phyloP scores from a whole-genome alignment of 495 filamentous ascomycete species.

The Aspergillus mulundensis region DNA sequence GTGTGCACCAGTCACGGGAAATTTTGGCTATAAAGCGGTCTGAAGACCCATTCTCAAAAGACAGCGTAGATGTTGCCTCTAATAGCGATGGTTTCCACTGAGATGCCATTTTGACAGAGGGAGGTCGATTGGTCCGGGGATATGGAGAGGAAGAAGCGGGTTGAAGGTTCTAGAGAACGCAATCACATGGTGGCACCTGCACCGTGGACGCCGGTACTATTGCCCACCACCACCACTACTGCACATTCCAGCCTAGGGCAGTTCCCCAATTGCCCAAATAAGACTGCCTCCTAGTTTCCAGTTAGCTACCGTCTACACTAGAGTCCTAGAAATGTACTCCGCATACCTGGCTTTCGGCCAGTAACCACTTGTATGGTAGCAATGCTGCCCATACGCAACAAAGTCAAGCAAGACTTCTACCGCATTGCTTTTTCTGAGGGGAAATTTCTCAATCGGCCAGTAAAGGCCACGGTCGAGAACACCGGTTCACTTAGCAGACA shows the following conservation, averaged over 20 bases:
- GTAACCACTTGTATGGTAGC: no score
- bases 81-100: neutral
- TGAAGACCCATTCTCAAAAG: neutral
- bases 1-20: conserved; percentile 14
- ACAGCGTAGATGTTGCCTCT: neutral
- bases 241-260: neutral
- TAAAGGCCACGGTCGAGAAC: neutral
- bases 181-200: neutral
- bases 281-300: no score
- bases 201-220: neutral
- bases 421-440: no score
- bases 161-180: neutral
- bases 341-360: no score
- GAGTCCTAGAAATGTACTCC: no score
- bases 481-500: neutral
- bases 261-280: no score
- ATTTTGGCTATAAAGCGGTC: neutral
- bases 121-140: neutral
- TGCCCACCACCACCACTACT: neutral
- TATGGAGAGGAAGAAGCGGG: neutral
- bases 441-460: neutral
- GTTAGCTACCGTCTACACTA: neutral
- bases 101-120: neutral
- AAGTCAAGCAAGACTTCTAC: no score
- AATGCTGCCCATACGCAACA: no score